These are phyloP conservation scores for Aspergillus costaricaensis DNA, from an alignment of 2,329 filamentous ascomycete species.

Conservation along the genomic window DNA sequence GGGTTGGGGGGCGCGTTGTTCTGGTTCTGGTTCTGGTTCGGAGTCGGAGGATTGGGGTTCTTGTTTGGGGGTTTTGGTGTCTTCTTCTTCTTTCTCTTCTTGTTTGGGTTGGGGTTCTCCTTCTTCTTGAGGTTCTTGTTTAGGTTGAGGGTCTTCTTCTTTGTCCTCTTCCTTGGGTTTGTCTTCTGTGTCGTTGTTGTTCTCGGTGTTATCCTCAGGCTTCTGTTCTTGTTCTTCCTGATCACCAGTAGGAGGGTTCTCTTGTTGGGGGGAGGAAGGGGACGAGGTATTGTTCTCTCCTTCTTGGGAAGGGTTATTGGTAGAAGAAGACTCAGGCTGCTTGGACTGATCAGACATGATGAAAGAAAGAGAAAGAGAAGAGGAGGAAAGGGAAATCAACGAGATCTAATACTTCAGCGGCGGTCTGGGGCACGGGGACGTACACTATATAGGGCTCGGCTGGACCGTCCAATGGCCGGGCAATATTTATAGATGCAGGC, in stretches of 20 bases:
- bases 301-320: neutral
- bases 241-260: neutral
- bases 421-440: conserved; percentile 12
- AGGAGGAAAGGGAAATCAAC: conserved; percentile 9
- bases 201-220: conserved; percentile 17
- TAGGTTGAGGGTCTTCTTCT: neutral
- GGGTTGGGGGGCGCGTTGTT: conserved; percentile 48
- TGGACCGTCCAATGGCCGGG: neutral
- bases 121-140: conserved; percentile 31
- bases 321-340: neutral
- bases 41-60: conserved; percentile 41
- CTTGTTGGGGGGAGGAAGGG: conserved; percentile 9
- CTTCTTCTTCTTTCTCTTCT: conserved; percentile 21
- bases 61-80: conserved; percentile 19
- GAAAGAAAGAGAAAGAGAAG: conserved; percentile 20
- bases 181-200: conserved; percentile 23
- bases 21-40: conserved; percentile 41
- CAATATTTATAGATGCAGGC: neutral
- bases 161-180: conserved; percentile 18
- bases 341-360: conserved; percentile 32
- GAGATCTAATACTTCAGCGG: neutral
- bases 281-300: conserved; percentile 7
- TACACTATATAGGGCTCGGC: conserved; percentile 6
- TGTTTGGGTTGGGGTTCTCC: conserved; percentile 30
- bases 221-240: neutral